Evolutionary conservation across 208 protist species (phyloP), one percentile per base, ranked within the genome.

Genomic region (Acanthamoeba lenticulata): DNA sequence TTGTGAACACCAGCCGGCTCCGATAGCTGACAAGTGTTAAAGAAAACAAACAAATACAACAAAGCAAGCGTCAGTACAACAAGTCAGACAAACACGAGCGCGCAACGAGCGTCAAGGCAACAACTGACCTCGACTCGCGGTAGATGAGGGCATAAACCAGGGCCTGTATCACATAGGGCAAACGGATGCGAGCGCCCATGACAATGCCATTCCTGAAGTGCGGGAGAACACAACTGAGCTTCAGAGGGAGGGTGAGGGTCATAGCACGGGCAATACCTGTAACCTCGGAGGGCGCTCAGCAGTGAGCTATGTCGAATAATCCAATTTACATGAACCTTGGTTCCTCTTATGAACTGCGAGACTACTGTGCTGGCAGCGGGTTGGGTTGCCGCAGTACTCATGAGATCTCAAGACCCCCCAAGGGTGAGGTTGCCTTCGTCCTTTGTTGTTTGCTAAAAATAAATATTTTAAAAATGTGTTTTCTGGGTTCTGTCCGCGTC

Each of bases 101-200:
- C n/a, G n/a, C n/a, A n/a, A n/a, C n/a, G n/a, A n/a, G n/a, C n/a
- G 17, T n/a, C 19, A 57, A 57, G 2, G 17, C 52, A 57, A 19
- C 52, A 57, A 57, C 55, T n/a, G 57, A 95, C 94, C 89, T 94
- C 40, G 65, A 29, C 44, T 95, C 83, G 17, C 92, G 49, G 49
- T 92, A 94, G 21, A 95, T 57, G 62, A 49, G 38, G 27, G 91
- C 94, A 93, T 96, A 96, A 21, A 96, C 90, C 1, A 96, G 55
- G 9, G 94, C 94, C 93, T 96, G 94, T 52, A 96, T 86, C 15
- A 96, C 93, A 90, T 96, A 96, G 1, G 94, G 94, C 42, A 96
- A 88, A 91, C 94, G 81, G 77, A 96, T 96, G 42, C 94, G 77
- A 36, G 90, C 94, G 55, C 94, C 94, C 67, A 89, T 94, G 44